These are phyloP conservation scores for Pythium rhizo-oryzae DNA, from an alignment of 352 stramenopile genomes.

Conservation along the genomic window DNA sequence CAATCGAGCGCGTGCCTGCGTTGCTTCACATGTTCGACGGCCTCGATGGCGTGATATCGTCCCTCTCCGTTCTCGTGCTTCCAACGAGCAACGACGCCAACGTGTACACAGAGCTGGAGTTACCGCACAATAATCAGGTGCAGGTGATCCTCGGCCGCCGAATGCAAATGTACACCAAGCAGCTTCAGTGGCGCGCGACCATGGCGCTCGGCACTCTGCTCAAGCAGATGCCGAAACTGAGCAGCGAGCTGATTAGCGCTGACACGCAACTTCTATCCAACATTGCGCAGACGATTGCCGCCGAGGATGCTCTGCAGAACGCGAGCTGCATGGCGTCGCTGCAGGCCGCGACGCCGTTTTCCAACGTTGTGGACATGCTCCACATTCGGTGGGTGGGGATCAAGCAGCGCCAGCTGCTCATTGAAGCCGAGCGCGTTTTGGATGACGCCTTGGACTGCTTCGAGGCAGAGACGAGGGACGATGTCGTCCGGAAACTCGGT, in stretches of 20 bases:
- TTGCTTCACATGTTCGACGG: slow-evolving; percentile 81
- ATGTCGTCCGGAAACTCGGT: slow-evolving; percentile 71
- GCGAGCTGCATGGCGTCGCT: slow-evolving; percentile 19
- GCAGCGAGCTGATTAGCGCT: slow-evolving; percentile 37
- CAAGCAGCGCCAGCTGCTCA: slow-evolving; percentile 70
- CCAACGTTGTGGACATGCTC: slow-evolving; percentile 31
- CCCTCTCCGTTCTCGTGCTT: slow-evolving; percentile 57
- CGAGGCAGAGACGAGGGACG: slow-evolving; percentile 55
- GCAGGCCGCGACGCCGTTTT: slow-evolving; percentile 6
- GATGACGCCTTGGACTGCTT: slow-evolving; percentile 70
- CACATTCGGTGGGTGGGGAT: slow-evolving; percentile 71
- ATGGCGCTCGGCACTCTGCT: slow-evolving; percentile 74
- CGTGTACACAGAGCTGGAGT: slow-evolving; percentile 47
- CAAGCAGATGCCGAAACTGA: slow-evolving; percentile 66
- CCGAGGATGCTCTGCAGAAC: slow-evolving; percentile 53
- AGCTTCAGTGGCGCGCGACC: slow-evolving; percentile 78
- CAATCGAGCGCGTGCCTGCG: slow-evolving; percentile 72
- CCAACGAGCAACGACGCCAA: slow-evolving; percentile 34
- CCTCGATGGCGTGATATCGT: slow-evolving; percentile 52
- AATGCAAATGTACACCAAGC: slow-evolving; percentile 75
- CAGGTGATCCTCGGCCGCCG: slow-evolving; percentile 57
- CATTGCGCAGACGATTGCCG: slow-evolving; percentile 52
- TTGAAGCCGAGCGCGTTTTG: slow-evolving; percentile 74
- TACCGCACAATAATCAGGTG: slow-evolving; percentile 67
- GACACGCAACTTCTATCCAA: slow-evolving; percentile 73